phyloP scores from a whole-genome alignment of 163 green algal genomes.

The Chloromonas sp. region DNA sequence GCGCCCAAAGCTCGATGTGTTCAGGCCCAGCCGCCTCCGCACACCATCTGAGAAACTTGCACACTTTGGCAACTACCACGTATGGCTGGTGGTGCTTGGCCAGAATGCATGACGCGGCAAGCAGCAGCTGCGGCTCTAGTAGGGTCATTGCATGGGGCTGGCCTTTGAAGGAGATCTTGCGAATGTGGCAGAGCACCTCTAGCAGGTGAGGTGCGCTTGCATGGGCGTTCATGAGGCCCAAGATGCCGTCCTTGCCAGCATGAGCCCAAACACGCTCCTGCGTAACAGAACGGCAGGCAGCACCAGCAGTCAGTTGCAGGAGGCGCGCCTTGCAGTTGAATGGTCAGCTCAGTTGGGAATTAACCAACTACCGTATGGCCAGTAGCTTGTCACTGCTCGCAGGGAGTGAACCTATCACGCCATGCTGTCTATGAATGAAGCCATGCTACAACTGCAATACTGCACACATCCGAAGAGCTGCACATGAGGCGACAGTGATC shows the following conservation, averaged over 20 bases:
- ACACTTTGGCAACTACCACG: too few relatives aligned
- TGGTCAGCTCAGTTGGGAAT: too few relatives aligned
- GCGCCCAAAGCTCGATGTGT: too few relatives aligned
- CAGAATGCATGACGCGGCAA: too few relatives aligned
- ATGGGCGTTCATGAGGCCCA: not conserved
- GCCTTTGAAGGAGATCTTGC: not conserved
- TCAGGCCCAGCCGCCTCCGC: too few relatives aligned
- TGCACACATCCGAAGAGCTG: not conserved
- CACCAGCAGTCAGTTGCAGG: not conserved
- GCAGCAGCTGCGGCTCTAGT: too few relatives aligned
- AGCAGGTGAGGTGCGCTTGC: not conserved
- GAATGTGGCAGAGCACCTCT: slow-evolving; percentile 4
- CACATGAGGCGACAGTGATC: not conserved
- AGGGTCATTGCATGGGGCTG: not conserved
- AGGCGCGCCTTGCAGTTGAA: not conserved
- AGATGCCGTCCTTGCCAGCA: not conserved
- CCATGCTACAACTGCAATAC: not conserved
- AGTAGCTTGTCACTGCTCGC: too few relatives aligned
- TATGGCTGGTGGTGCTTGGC: too few relatives aligned
- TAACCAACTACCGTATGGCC: too few relatives aligned
- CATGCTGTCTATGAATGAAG: not conserved
- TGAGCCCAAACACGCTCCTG: slow-evolving; percentile 2
- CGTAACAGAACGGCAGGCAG: not conserved
- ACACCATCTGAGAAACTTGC: too few relatives aligned
- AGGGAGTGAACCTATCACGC: not conserved